These are phyloP conservation scores for Chlamydomonas incerta DNA, from an alignment of 139 green algal species.

Conservation along the genomic window DNA sequence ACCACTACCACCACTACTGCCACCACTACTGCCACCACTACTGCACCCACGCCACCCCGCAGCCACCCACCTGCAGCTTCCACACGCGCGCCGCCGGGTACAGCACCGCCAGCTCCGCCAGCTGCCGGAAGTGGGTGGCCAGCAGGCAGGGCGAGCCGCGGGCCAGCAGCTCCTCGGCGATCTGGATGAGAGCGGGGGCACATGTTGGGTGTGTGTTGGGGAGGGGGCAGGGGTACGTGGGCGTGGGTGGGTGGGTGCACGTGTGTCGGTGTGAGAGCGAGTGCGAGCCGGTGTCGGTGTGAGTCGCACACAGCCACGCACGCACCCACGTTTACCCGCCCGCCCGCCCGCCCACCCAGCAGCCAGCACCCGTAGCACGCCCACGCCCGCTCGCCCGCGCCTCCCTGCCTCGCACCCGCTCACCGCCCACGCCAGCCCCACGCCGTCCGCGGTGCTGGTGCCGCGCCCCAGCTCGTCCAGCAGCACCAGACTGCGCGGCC, in stretches of 20 bases:
- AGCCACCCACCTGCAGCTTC: slow-evolving; percentile 67
- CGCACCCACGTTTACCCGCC: too few relatives aligned
- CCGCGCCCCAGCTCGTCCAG: slow-evolving; percentile 85
- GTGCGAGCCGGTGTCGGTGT: too few relatives aligned
- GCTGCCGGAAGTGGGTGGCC: slow-evolving; percentile 80
- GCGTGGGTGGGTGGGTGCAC: background rate
- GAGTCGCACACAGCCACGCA: too few relatives aligned
- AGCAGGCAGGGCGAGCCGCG: slow-evolving; percentile 66
- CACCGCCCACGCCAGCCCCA: slow-evolving; percentile 83
- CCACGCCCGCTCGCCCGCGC: background rate
- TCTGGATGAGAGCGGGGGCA: background rate
- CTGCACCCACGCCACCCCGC: background rate
- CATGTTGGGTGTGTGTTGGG: background rate
- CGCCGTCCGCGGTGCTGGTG: slow-evolving; percentile 83
- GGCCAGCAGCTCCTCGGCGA: slow-evolving; percentile 54
- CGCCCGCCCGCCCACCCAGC: too few relatives aligned
- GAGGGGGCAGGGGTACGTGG: background rate
- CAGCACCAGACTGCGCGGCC: slow-evolving; percentile 72
- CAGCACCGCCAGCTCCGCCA: slow-evolving; percentile 68
- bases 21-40: background rate
- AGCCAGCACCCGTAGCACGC: background rate
- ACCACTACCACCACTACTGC: background rate
- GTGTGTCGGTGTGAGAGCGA: background rate
- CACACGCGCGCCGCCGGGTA: slow-evolving; percentile 75
- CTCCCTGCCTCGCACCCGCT: background rate